Evolutionary conservation across 345 rosid genomes (phyloP), one percentile per base, ranked within the genome.

Genomic region (Ceriops decandra): DNA sequence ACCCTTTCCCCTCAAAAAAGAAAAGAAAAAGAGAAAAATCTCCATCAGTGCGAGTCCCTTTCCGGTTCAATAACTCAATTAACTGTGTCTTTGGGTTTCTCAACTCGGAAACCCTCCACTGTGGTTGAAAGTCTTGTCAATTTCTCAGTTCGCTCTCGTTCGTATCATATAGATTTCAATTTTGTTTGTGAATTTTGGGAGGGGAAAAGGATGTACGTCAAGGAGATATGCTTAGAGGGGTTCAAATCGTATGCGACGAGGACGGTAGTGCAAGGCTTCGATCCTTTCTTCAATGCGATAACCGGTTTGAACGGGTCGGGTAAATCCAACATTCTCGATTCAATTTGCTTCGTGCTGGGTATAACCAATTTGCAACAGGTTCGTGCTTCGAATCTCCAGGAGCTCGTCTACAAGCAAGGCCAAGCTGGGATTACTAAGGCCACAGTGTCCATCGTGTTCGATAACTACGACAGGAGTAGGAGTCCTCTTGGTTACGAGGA

Each of bases 401-500:
- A 95, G 88, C 91, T 92, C 49, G 99, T 95, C 6, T 95, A 95
- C 82, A 95, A 95, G 87, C 99, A 95, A 83, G 99, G 99, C 1
- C 99, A 95, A 78, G 99, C 99, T 52, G 99, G 99, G 57, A 90
- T 95, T 31, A 92, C 99, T 9, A 95, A 90, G 59, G 97, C 98
- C 7, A 95, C 99, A 0, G 99, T 95, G 2, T 92, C 97, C 1
- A 79, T 95, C 32, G 85, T 91, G 42, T 95, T 95, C 11, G 96
- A 92, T 68, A 95, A 95, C 42, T 87, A 97, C n/a, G 86, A 95
- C 57, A 68, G 92, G 80, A 70, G 74, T 56, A 67, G 90, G 28
- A 92, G 99, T 49, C 99, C 98, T 15, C 92, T 95, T 11, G 97
- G 99, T 1, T 90, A 95, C 19, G 98, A 90, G 66, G 96, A 87